phyloP scores from a whole-genome alignment of 495 filamentous ascomycete species.

The Penicillium arizonense region DNA sequence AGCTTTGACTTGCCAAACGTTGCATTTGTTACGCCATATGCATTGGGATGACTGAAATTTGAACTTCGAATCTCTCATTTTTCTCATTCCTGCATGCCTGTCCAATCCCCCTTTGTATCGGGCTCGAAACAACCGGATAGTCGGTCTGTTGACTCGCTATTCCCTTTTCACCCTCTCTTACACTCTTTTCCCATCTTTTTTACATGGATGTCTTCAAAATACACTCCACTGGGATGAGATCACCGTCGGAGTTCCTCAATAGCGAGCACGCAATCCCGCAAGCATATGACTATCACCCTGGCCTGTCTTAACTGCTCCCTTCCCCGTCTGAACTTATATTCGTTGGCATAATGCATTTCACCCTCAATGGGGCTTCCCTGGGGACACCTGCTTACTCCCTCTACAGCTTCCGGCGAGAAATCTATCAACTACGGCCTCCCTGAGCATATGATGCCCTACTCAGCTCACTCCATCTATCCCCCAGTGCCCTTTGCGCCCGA shows the following conservation, averaged over 20 bases:
- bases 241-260: constrained; percentile 16
- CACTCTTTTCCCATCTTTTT: too few species aligned
- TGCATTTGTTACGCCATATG: constrained; percentile 41
- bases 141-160: too few species aligned
- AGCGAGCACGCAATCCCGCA: constrained; percentile 47
- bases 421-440: constrained; percentile 43
- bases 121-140: too few species aligned
- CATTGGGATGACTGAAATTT: background rate
- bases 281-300: constrained; percentile 32
- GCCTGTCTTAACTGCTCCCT: constrained; percentile 12
- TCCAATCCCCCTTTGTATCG: background rate
- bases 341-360: constrained; percentile 12
- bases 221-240: constrained; percentile 14
- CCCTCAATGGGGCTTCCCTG: constrained; percentile 13
- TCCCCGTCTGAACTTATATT: constrained; percentile 4
- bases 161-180: too few species aligned
- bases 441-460: constrained; percentile 46
- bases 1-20: constrained; percentile 25
- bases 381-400: constrained; percentile 25
- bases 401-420: constrained; percentile 35
- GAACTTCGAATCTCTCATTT: background rate
- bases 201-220: too few species aligned
- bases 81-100: background rate
- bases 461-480: constrained; percentile 45
- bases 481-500: constrained; percentile 43